Evolutionary conservation across 352 stramenopile genomes (phyloP).

Genomic region (Thalassiosira livingstoniorum): DNA sequence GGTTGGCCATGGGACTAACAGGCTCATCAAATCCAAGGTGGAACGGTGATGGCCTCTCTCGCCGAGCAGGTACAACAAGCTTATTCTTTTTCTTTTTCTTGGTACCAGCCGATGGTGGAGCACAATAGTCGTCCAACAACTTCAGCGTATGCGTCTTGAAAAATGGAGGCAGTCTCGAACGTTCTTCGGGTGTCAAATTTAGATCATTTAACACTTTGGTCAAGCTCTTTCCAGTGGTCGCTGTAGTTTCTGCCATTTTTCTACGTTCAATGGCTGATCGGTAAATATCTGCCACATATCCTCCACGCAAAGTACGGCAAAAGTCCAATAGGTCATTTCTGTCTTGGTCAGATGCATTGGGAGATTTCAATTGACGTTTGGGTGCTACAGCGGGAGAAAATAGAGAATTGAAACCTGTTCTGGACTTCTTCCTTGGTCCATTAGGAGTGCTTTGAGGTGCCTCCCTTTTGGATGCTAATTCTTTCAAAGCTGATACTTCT

Average conservation of each 20-base stretch:
- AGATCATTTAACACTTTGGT: slow-evolving; percentile 61
- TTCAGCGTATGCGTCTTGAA: slow-evolving; percentile 41
- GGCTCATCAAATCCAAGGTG: slow-evolving; percentile 8
- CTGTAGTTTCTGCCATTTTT: slow-evolving; percentile 63
- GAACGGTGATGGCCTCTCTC: slow-evolving; percentile 12
- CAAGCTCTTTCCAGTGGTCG: slow-evolving; percentile 7
- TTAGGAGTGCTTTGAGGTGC: not conserved
- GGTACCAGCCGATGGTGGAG: not conserved
- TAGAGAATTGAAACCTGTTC: slow-evolving; percentile 42
- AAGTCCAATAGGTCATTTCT: slow-evolving; percentile 61
- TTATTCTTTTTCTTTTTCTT: slow-evolving; percentile 17
- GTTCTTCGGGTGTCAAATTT: slow-evolving; percentile 66
- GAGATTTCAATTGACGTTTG: slow-evolving; percentile 1
- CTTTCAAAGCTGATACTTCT: not conserved
- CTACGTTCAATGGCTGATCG: slow-evolving; percentile 73
- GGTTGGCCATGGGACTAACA: not conserved
- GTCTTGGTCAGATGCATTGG: slow-evolving; percentile 43
- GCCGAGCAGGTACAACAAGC: not conserved
- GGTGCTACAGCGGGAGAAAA: slow-evolving; percentile 51
- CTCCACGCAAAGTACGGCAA: slow-evolving; percentile 72
- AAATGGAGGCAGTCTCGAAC: slow-evolving; percentile 51
- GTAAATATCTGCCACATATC: slow-evolving; percentile 78
- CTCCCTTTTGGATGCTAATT: slow-evolving; percentile 6
- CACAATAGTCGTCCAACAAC: slow-evolving; percentile 39
- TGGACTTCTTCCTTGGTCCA: slow-evolving; percentile 32